Conservation (phyloP, 2,329 filamentous ascomycete species). For the Ascochyta pisi region DNA sequence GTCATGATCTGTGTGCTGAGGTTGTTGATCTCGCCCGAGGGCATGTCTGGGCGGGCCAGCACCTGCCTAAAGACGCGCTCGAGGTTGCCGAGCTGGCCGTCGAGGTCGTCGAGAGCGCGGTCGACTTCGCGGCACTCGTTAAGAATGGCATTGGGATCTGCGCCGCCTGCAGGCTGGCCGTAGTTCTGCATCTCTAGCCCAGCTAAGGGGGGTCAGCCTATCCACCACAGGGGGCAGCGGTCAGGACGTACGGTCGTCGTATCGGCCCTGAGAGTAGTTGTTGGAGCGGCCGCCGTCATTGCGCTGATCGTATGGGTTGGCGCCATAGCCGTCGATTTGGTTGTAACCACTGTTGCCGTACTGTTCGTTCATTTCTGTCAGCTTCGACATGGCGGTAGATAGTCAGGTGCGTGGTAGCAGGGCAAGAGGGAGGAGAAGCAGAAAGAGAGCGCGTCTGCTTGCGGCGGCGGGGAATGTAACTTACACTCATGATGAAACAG, state of each 20-base stretch:
- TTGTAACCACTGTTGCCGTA: slow-evolving; percentile 52
- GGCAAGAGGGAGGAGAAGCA: slow-evolving; percentile 13
- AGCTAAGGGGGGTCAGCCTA: slow-evolving; percentile 30
- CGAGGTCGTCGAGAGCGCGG: slow-evolving; percentile 75
- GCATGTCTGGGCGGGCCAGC: slow-evolving; percentile 77
- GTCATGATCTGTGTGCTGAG: slow-evolving; percentile 82
- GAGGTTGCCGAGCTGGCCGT: slow-evolving; percentile 74
- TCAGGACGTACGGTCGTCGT: slow-evolving; percentile 40
- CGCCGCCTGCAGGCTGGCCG: slow-evolving; percentile 29
- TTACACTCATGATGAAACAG: slow-evolving; percentile 52
- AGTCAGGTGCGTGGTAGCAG: slow-evolving; percentile 11
- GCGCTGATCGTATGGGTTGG: slow-evolving; percentile 54
- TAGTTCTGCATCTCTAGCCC: slow-evolving; percentile 75
- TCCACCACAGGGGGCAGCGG: slow-evolving; percentile 34
- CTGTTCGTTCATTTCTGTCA: slow-evolving; percentile 43
- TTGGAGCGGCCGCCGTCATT: slow-evolving; percentile 59
- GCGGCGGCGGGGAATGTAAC: slow-evolving; percentile 28
- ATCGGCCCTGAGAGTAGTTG: slow-evolving; percentile 57
- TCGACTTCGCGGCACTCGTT: slow-evolving; percentile 86
- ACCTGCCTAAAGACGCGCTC: slow-evolving; percentile 73
- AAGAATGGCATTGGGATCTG: slow-evolving; percentile 76
- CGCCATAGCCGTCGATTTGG: slow-evolving; percentile 50
- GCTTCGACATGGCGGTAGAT: slow-evolving; percentile 13
- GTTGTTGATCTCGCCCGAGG: slow-evolving; percentile 73
- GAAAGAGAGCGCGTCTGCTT: slow-evolving; percentile 12